These are phyloP conservation scores for Zoysia japonica DNA, from an alignment of 176 grass and related monocot genomes.

Conservation along the genomic window DNA sequence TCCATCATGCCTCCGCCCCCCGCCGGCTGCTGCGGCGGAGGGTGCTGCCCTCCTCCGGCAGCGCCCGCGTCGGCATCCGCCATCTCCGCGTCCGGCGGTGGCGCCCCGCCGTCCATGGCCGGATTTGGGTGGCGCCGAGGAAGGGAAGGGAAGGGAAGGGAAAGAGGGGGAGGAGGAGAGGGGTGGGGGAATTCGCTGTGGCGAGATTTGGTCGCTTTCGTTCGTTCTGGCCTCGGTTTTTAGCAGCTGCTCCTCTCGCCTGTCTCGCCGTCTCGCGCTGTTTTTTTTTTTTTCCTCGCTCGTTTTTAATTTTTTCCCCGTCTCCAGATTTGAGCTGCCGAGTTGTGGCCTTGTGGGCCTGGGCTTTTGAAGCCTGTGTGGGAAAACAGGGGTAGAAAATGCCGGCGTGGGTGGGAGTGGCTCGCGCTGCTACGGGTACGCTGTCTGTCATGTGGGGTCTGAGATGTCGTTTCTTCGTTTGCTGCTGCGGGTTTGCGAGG, in stretches of 20 bases:
- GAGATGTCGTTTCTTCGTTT: no score
- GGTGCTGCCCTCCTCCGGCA: neutral
- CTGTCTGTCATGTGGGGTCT: no score
- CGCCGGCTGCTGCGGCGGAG: neutral
- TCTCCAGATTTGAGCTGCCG: no score
- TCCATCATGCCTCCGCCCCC: conserved; percentile 45
- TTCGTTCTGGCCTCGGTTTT: conserved; percentile 16
- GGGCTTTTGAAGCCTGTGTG: no score
- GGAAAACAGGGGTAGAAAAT: no score
- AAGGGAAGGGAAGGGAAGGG: conserved; percentile 30
- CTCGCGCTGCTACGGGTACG: no score
- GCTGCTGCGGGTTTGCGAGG: no score
- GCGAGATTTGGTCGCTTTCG: conserved; percentile 55
- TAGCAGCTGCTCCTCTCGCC: neutral
- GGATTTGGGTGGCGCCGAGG: conserved; percentile 36
- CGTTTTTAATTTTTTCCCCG: no score
- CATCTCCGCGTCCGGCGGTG: conserved; percentile 77
- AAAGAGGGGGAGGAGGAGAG: neutral
- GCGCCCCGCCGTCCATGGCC: conserved; percentile 62
- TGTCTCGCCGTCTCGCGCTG: no score
- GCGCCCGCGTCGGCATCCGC: conserved; percentile 43
- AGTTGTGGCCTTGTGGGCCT: no score
- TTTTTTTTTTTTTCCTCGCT: no score
- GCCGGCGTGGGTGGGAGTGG: no score
- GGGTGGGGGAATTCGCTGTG: conserved; percentile 31